phyloP scores from a whole-genome alignment of 345 rosid species.

The Moringa oleifera region DNA sequence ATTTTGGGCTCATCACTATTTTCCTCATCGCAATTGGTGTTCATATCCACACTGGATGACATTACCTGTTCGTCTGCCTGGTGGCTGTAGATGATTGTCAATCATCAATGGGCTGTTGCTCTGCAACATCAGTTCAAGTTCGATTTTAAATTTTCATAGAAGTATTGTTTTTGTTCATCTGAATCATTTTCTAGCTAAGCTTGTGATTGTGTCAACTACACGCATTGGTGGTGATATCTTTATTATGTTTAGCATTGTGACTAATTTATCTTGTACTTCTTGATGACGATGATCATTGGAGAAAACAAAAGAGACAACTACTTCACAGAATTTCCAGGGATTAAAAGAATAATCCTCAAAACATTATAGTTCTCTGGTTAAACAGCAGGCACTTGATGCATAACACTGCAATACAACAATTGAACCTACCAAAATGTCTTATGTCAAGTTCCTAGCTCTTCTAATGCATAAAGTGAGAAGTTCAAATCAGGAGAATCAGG shows the following conservation, averaged over 20 bases:
- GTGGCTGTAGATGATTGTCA: neutral
- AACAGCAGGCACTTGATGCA: no score
- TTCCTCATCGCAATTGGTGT: conserved; percentile 41
- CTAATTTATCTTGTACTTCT: neutral
- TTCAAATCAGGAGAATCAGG: no score
- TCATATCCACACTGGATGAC: conserved; percentile 32
- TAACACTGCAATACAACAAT: no score
- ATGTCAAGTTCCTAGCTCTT: no score
- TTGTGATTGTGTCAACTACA: neutral
- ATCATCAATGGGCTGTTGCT: neutral
- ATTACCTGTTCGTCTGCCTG: neutral
- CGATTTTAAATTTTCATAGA: no score
- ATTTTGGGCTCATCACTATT: conserved; percentile 34
- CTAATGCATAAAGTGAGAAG: no score
- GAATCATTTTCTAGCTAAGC: neutral
- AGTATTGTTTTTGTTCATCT: neutral
- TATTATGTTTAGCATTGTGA: no score
- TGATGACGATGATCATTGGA: neutral
- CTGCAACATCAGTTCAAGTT: neutral
- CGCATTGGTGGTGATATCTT: neutral
- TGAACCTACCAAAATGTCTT: no score
- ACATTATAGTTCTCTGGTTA: no score
- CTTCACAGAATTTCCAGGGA: neutral
- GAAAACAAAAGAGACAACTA: neutral
- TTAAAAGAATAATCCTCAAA: no score